Evolutionary conservation across 768 basidiomycete species (phyloP).

Genomic region (Lenzites betulinus): DNA sequence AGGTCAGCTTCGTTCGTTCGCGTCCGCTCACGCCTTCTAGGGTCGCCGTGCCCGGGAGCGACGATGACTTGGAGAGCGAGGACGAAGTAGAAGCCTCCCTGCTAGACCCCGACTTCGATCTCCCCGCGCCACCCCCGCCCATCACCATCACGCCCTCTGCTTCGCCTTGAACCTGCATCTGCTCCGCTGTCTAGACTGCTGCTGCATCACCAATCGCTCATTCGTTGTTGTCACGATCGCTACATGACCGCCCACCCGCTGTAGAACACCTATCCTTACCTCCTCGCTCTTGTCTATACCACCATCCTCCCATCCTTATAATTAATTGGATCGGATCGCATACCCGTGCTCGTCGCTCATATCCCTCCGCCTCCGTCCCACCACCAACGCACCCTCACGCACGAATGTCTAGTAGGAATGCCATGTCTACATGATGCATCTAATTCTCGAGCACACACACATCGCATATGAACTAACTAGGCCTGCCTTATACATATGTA

Average conservation of each 20-base stretch:
- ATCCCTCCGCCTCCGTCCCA: not conserved
- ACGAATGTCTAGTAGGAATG: conserved; percentile 16
- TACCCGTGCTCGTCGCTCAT: conserved; percentile 24
- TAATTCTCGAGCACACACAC: conserved; percentile 24
- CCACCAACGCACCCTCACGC: not conserved
- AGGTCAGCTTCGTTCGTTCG: conserved; percentile 8
- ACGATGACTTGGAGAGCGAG: conserved; percentile 24
- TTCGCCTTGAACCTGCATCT: conserved; percentile 27
- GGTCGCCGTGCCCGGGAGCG: conserved; percentile 21
- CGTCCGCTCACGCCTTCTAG: conserved; percentile 26
- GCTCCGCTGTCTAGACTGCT: conserved; percentile 11
- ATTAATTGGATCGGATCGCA: conserved; percentile 16
- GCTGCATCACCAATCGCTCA: conserved; percentile 2
- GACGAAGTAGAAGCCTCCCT: conserved; percentile 34
- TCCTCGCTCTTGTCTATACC: conserved; percentile 1
- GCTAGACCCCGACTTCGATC: conserved; percentile 21
- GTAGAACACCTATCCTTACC: conserved; percentile 14
- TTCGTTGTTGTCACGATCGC: conserved; percentile 22
- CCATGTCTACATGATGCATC: conserved; percentile 23
- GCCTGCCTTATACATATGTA: conserved; percentile 23
- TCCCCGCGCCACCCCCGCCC: conserved; percentile 35
- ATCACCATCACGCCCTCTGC: conserved; percentile 45
- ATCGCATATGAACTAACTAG: conserved; percentile 22
- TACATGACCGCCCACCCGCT: conserved; percentile 7
- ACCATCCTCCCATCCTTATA: not conserved